phyloP scores from a whole-genome alignment of 257 asterid genomes.

The Solanum boliviense region DNA sequence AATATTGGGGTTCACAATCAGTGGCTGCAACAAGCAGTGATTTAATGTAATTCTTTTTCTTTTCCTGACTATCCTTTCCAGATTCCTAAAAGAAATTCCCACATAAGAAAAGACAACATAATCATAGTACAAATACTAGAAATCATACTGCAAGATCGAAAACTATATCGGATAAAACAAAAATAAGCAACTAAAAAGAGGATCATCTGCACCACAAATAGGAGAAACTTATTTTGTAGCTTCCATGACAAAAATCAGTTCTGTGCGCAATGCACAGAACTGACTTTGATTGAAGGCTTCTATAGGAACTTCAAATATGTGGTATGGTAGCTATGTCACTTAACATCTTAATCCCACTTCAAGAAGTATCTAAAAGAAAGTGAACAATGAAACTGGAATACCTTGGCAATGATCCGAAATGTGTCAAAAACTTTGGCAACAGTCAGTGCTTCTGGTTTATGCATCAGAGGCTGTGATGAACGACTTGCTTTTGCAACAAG shows the following conservation, averaged over 20 bases:
- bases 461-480: slow-evolving; percentile 83
- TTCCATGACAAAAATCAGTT: neutral
- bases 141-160: neutral
- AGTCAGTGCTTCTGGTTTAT: slow-evolving; percentile 73
- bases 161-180: neutral
- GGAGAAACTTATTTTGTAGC: neutral
- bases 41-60: slow-evolving; percentile 83
- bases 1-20: slow-evolving; percentile 92
- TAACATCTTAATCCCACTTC: neutral
- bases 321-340: neutral
- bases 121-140: neutral
- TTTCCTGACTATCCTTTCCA: slow-evolving; percentile 89
- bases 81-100: slow-evolving; percentile 51
- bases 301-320: neutral
- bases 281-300: neutral
- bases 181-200: neutral
- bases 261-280: neutral
- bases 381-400: slow-evolving; percentile 3
- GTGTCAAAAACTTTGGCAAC: slow-evolving; percentile 77
- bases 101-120: slow-evolving; percentile 5
- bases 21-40: slow-evolving; percentile 86
- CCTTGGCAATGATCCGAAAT: slow-evolving; percentile 82
- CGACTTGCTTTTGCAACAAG: slow-evolving; percentile 90
- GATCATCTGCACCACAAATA: neutral
- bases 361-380: neutral